Evolutionary conservation across 352 stramenopile genomes (phyloP).

Genomic region (Globisporangium acanthophoron): DNA sequence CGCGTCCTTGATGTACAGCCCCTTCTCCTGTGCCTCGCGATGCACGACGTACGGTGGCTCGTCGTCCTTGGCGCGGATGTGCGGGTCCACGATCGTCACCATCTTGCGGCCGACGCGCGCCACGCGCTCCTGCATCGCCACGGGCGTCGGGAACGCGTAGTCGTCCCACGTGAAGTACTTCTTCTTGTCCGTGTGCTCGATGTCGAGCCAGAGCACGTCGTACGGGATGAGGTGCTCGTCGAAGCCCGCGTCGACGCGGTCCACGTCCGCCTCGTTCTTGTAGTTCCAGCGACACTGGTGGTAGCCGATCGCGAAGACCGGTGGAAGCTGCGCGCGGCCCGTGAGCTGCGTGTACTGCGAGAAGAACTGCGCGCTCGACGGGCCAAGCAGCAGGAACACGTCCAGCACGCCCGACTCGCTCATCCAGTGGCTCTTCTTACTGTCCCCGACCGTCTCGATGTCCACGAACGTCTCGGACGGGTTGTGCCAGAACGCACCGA

Average conservation of each 20-base stretch:
- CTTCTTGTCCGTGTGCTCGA: slow-evolving; percentile 99
- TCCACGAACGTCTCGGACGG: slow-evolving; percentile 99
- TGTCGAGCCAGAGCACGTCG: slow-evolving; percentile 99
- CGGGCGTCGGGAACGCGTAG: slow-evolving; percentile 93
- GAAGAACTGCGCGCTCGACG: slow-evolving; percentile 78
- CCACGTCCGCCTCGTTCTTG: slow-evolving; percentile 96
- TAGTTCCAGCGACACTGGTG: slow-evolving; percentile 99
- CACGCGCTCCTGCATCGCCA: slow-evolving; percentile 93
- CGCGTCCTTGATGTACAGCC: slow-evolving; percentile 96
- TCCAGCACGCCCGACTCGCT: slow-evolving; percentile 96
- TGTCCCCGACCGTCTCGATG: slow-evolving; percentile 65
- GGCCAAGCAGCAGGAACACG: slow-evolving; percentile 94
- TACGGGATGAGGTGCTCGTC: slow-evolving; percentile 98
- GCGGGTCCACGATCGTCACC: slow-evolving; percentile 99
- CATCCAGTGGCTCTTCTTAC: slow-evolving; percentile 90
- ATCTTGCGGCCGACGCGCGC: slow-evolving; percentile 92
- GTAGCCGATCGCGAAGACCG: slow-evolving; percentile 96
- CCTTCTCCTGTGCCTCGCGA: slow-evolving; percentile 69
- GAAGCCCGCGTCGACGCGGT: slow-evolving; percentile 86
- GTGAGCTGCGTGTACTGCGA: slow-evolving; percentile 93
- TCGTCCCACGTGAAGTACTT: slow-evolving; percentile 98
- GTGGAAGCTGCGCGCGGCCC: slow-evolving; percentile 89
- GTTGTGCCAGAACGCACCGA: slow-evolving; percentile 99
- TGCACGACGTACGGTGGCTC: slow-evolving; percentile 88
- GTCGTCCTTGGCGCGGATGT: slow-evolving; percentile 96